Conservation (phyloP, 2,329 filamentous ascomycete species). For the Fusarium bactridioides region DNA sequence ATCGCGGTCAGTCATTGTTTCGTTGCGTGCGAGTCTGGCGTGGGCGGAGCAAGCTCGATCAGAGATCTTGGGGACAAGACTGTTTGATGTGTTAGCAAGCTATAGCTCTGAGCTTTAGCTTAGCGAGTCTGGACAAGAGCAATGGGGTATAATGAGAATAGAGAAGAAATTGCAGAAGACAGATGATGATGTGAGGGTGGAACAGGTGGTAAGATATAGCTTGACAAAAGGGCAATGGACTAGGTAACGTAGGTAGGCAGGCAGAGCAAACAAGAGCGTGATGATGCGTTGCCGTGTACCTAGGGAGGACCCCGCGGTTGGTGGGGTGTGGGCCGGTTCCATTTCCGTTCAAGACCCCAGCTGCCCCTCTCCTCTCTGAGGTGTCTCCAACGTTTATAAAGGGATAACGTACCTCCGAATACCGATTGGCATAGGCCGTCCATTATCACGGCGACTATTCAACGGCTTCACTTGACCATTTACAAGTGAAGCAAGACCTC, state of each 20-base stretch:
- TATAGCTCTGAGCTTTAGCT: constrained; percentile 34
- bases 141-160: constrained; percentile 7
- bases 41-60: constrained; percentile 48
- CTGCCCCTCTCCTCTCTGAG: neutral
- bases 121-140: constrained; percentile 6
- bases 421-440: constrained; percentile 28
- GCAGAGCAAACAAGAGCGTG: constrained; percentile 21
- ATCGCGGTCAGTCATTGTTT: constrained; percentile 65
- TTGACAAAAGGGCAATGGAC: constrained; percentile 15
- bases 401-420: constrained; percentile 40
- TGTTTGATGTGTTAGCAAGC: constrained; percentile 31
- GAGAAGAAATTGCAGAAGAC: neutral
- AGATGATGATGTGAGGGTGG: neutral
- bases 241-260: neutral
- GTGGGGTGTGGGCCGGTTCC: constrained; percentile 17
- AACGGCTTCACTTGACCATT: constrained; percentile 15
- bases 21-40: constrained; percentile 46
- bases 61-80: constrained; percentile 40
- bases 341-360: neutral
- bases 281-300: constrained; percentile 20
- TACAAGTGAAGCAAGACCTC: constrained; percentile 20
- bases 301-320: constrained; percentile 27
- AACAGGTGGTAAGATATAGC: neutral
- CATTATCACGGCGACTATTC: constrained; percentile 31
- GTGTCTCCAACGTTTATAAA: neutral